phyloP scores from a whole-genome alignment of 2,329 filamentous ascomycete genomes.

The Ambrosiella cleistominuta region DNA sequence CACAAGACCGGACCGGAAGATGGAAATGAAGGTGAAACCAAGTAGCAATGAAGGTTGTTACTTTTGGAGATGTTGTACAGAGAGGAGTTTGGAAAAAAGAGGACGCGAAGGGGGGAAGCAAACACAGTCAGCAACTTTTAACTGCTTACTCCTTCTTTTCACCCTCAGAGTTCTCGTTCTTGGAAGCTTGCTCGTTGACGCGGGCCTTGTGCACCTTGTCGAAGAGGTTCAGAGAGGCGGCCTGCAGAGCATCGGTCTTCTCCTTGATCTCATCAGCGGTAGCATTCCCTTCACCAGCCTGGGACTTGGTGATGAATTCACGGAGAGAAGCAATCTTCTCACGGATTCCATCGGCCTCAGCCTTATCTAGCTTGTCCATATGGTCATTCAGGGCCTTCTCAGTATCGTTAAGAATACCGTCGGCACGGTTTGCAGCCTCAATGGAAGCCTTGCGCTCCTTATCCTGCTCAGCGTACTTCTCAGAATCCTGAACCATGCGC shows the following conservation, averaged over 20 bases:
- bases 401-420: constrained; percentile 91
- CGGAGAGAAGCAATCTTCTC: constrained; percentile 81
- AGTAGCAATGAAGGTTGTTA: constrained; percentile 2
- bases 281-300: constrained; percentile 71
- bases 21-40: neutral
- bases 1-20: neutral
- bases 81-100: constrained; percentile 8
- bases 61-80: constrained; percentile 6
- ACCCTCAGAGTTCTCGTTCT: constrained; percentile 51
- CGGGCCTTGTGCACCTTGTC: constrained; percentile 99
- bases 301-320: constrained; percentile 85
- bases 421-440: constrained; percentile 91
- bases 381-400: constrained; percentile 97
- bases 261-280: constrained; percentile 90
- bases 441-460: constrained; percentile 95
- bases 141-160: constrained; percentile 46
- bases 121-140: neutral
- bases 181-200: constrained; percentile 42
- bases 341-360: constrained; percentile 78
- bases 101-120: constrained; percentile 6
- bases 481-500: constrained; percentile 93
- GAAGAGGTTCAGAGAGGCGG: constrained; percentile 86
- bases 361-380: constrained; percentile 89
- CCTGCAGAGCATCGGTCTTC: constrained; percentile 92
- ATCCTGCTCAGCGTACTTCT: constrained; percentile 86